Conservation (phyloP, 2,329 filamentous ascomycete species). For the Acrocalymma vagum region DNA sequence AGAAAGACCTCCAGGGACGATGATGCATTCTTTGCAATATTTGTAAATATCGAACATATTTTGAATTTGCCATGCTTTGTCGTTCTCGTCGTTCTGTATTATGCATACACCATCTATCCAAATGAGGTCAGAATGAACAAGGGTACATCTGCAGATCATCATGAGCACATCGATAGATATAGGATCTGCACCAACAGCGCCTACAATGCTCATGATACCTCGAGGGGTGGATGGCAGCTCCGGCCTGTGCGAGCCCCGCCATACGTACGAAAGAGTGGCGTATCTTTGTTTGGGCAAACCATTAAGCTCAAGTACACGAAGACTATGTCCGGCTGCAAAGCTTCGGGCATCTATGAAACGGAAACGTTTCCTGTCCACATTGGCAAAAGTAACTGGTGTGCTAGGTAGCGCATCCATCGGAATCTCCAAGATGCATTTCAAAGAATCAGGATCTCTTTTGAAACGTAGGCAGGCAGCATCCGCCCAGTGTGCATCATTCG, state of each 20-base stretch:
- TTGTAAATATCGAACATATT: constrained; percentile 24
- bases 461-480: too few species aligned
- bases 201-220: constrained; percentile 6
- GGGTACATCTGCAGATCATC: constrained; percentile 2
- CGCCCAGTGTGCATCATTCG: too few species aligned
- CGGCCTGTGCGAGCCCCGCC: constrained; percentile 3
- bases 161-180: constrained; percentile 9
- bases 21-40: constrained; percentile 18
- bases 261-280: constrained; percentile 7
- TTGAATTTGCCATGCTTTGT: constrained; percentile 29
- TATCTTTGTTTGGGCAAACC: constrained; percentile 3
- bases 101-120: constrained; percentile 13
- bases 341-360: constrained; percentile 10
- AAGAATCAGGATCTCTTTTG: too few species aligned
- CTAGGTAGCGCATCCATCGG: too few species aligned
- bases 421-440: too few species aligned
- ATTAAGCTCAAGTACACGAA: constrained; percentile 9
- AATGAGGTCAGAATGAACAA: constrained; percentile 5
- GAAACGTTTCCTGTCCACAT: constrained; percentile 3
- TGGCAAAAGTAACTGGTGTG: too few species aligned
- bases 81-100: constrained; percentile 10
- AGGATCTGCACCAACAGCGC: constrained; percentile 8
- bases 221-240: too few species aligned
- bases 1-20: constrained; percentile 24
- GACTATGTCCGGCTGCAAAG: constrained; percentile 2